A percentile compares a stretch with the other conserved stretches of the same genome.
These are phyloP conservation scores for Aphanomyces invadans DNA, from an alignment of 352 stramenopile genomes.

Conservation along the genomic window DNA sequence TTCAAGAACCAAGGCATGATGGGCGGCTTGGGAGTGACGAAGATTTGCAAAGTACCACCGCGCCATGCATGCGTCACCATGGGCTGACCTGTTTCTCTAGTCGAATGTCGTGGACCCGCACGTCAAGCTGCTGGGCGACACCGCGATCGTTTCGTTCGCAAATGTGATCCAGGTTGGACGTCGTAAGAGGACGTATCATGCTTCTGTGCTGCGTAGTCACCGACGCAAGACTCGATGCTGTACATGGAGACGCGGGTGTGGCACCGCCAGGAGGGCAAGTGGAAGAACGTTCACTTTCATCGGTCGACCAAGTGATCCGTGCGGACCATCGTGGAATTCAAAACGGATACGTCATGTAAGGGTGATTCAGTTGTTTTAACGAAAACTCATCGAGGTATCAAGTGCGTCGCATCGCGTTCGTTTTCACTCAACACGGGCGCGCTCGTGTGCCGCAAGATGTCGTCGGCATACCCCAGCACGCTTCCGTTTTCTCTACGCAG, in stretches of 20 bases:
- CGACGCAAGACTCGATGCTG: slow-evolving; percentile 12
- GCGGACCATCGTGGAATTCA: neutral
- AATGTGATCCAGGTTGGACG: slow-evolving; percentile 21
- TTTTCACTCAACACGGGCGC: slow-evolving; percentile 19
- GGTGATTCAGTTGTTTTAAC: neutral
- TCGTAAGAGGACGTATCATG: too few species aligned
- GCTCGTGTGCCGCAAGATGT: slow-evolving; percentile 20
- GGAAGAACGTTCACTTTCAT: slow-evolving; percentile 25
- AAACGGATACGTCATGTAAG: neutral
- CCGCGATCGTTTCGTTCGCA: slow-evolving; percentile 18
- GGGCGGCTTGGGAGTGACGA: slow-evolving; percentile 10
- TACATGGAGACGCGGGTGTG: slow-evolving; percentile 25
- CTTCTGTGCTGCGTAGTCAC: too few species aligned
- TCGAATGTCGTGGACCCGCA: slow-evolving; percentile 23
- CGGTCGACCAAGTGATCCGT: slow-evolving; percentile 10
- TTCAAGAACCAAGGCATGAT: slow-evolving; percentile 22
- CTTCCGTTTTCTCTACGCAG: slow-evolving; percentile 15
- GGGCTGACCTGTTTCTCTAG: too few species aligned
- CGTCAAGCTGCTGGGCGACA: slow-evolving; percentile 21
- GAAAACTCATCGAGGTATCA: slow-evolving; percentile 17
- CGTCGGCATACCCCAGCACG: neutral
- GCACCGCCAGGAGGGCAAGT: slow-evolving; percentile 11
- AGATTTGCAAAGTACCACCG: slow-evolving; percentile 15
- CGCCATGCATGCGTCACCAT: too few species aligned
- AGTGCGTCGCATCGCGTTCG: slow-evolving; percentile 16